These are phyloP conservation scores for Xylaria grammica DNA, from an alignment of 495 filamentous ascomycete genomes.

Conservation along the genomic window DNA sequence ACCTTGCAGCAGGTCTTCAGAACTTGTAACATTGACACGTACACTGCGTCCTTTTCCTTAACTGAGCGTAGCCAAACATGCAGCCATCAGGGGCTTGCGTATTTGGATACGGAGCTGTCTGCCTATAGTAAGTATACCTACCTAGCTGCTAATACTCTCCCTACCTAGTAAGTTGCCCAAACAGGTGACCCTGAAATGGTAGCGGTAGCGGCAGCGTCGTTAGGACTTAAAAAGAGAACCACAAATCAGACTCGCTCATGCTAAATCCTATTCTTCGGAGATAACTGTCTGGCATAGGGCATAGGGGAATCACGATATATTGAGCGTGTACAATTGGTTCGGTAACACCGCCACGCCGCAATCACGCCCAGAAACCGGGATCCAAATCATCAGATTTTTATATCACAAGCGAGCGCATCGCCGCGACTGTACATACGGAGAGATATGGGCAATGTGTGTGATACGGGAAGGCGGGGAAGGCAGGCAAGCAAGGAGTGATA, in stretches of 20 bases:
- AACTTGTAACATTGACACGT: neutral
- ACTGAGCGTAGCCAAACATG: neutral
- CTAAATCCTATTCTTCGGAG: neutral
- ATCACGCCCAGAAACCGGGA: neutral
- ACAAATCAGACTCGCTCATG: neutral
- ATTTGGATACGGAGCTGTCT: neutral
- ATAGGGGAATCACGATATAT: neutral
- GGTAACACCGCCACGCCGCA: constrained; percentile 16
- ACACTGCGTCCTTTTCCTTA: neutral
- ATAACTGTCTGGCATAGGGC: too few relatives aligned
- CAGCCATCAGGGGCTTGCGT: constrained; percentile 9
- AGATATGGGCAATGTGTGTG: neutral
- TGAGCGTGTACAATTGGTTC: constrained; percentile 7
- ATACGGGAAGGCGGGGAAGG: neutral
- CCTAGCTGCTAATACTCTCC: neutral
- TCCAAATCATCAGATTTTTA: neutral
- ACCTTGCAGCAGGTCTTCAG: neutral
- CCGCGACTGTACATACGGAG: neutral
- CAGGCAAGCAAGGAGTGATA: neutral
- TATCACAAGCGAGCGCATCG: neutral
- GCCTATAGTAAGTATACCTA: neutral
- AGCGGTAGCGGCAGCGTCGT: constrained; percentile 2
- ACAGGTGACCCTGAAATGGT: neutral
- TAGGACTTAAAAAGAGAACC: neutral
- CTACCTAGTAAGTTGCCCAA: neutral